Evolutionary conservation across 78 protist genomes (phyloP), one percentile per base, ranked within the genome.

Genomic region (Tieghemostelium lacteum): DNA sequence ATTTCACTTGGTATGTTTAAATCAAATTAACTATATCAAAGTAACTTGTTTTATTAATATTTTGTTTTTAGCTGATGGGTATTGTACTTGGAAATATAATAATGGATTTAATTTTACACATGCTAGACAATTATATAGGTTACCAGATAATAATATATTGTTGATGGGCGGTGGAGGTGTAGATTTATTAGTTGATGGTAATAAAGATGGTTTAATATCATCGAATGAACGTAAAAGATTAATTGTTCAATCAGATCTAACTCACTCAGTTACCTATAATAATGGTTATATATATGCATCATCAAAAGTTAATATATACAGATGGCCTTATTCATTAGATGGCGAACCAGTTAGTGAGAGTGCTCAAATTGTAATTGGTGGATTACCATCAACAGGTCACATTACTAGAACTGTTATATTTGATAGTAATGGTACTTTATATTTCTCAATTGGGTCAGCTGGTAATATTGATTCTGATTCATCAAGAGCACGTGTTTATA

Each of bases 391-490:
- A 3, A 2, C 57, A 1, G 85, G 71, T 16, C 85, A 74, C 64
- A 20, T 17, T 2, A 74, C 85, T 28, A 22, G 85, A 24, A 64
- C 85, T 14, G 22, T 74, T 3, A 14, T 7, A 26, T 22, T 74
- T 8, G 29, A 29, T 29, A 42, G 5, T 31, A 26, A 31, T 36
- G 26, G 7, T 4, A 31, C 10, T 14, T 64, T 74, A 2, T 74
- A 29, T 39, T 10, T 74, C 16, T 42, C 60, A n/a, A 45, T 74
- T 42, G 85, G 85, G 12, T 54, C 65, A 26, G n/a, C 8, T 54
- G 70, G 37, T 8, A 74, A 74, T 55, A 26, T 74, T n/a, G 85
- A 74, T n/a, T 40, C 85, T 16, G 31, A 49, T 10, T 74, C 73
- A 24, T 17, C 55, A 12, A 22, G 71, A 28, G 8, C 85, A 24